Base-by-base conservation (phyloP, 768 basidiomycete genomes). In the Phallus indusiatus region DNA sequence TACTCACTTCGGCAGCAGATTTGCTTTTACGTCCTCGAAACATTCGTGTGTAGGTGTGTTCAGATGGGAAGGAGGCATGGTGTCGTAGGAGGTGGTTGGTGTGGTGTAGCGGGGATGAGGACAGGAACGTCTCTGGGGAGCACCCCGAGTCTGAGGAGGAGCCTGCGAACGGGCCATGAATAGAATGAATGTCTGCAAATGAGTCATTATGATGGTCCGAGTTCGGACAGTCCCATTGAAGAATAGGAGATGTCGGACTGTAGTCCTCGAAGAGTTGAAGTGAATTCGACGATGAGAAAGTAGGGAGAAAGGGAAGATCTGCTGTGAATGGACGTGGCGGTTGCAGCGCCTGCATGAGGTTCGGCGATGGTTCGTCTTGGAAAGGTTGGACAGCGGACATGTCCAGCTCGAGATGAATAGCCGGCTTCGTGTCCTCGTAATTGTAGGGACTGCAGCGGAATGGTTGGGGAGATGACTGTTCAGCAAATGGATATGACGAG, bases 71-170 rank as follows among this genome's bases (percentile, higher is more conserved):
- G 14, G 48, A 42, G 21, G 17, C 11, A 34, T 59, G 49, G 33
- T 53, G 57, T 10, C 14, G n/a, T 71, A 65, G 77, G 74, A 47
- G 73, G 66, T 61, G 76, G 74, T 37, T 77, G 75, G 24, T 78
- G 52, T 1, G 65, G 76, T 52, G 76, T 73, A 33, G 81, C 76
- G 11, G 82, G 79, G 34, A 82, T 70, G 62, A 81, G 78, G 36
- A 17, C 17, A 17, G 34, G 28, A 53, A 53, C 5, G 81, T 72
- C 65, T 88, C 86, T 1, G 55, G 33, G 24, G 49, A 14, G 20
- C 35, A 36, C 2, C 35, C 53, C 18, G 14, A 17, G 28, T 54
- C 22, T 16, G 28, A 16, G 18, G 53, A 33, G 33, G 42, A 42
- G 14, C n/a, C n/a, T n/a, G 42, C 14, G 42, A 42, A 42, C 9